Evolutionary conservation across 495 filamentous ascomycete genomes (phyloP).

Genomic region (Lasiosphaeriaceae sp.): DNA sequence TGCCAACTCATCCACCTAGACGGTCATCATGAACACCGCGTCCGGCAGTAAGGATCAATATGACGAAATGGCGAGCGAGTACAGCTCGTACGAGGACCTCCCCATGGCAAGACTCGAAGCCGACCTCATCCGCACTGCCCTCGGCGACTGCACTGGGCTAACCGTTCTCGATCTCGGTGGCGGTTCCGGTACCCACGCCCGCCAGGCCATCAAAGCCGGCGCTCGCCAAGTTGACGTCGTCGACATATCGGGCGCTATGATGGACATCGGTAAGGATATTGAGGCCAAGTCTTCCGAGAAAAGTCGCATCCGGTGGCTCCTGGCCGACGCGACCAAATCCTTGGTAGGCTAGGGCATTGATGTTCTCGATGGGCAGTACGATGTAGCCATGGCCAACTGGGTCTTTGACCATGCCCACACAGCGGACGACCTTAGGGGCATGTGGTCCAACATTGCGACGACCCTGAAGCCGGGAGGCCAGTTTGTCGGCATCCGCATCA

Average conservation of each 20-base stretch:
- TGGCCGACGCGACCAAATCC: constrained; percentile 22
- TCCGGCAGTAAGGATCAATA: neutral
- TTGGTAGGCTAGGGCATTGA: constrained; percentile 9
- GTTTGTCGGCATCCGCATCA: constrained; percentile 19
- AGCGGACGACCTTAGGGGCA: constrained; percentile 21
- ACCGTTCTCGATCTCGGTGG: constrained; percentile 36
- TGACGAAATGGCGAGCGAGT: neutral
- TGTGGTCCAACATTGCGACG: constrained; percentile 26
- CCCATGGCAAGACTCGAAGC: constrained; percentile 7
- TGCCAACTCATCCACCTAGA: no score
- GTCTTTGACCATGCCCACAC: constrained; percentile 25
- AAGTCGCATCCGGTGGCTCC: constrained; percentile 3
- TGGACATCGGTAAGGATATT: constrained; percentile 10
- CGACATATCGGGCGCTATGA: constrained; percentile 29
- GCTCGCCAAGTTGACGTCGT: constrained; percentile 27
- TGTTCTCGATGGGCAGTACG: constrained; percentile 15
- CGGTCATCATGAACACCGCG: neutral
- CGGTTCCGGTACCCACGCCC: constrained; percentile 30
- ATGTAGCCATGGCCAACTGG: constrained; percentile 31
- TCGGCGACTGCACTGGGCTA: constrained; percentile 21
- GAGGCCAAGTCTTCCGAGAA: neutral
- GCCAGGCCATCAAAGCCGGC: constrained; percentile 20
- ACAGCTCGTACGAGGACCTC: neutral
- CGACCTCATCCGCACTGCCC: constrained; percentile 21
- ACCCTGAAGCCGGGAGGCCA: constrained; percentile 26